Base-by-base conservation (phyloP, 805 yeast genomes). In the Vanderwaltozyma polyspora region DNA sequence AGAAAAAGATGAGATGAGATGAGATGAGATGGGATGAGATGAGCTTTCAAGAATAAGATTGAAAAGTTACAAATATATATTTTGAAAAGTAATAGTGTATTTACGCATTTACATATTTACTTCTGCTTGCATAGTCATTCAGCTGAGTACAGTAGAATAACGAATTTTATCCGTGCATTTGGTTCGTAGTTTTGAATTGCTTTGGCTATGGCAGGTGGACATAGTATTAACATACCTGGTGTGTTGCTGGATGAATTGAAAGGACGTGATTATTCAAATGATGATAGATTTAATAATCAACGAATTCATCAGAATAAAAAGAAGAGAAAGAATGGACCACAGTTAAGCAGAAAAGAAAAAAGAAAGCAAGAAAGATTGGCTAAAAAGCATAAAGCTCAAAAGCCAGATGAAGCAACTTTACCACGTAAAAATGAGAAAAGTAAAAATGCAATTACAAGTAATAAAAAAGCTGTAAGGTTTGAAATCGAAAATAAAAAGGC, bases 211-310 rank as follows among this genome's bases (percentile, higher is more conserved):
- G 32, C 41, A 2, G 16, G 25, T 8, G 22, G 33, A 3, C 24
- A 34, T 14, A 69, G 64, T n/a, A 74, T 73, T 34, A 62, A 74
- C 38, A 56, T 75, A 16, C 81, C 81, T 2, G 77, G 76, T 2
- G 45, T 55, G 24, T 50, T 74, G 13, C 49, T 75, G 30, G 79
- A 76, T 41, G 72, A 72, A 51, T 60, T 75, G 60, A 69, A 51
- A 44, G 46, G 37, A n/a, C 53, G 48, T 17, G 70, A 71, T 15
- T 70, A 62, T 21, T 62, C 60, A 27, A 60, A 63, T 25, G 68
- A 65, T 39, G 64, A 56, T 7, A 51, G 66, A 37, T 63, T 55
- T 31, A 36, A 44, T 5, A 31, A 37, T 9, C 47, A 47, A 18
- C 31, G 36, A 9, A 31, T 43, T 42, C 35, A 53, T 52, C 6